phyloP scores from a whole-genome alignment of 768 basidiomycete species.

The Suillus americanus region DNA sequence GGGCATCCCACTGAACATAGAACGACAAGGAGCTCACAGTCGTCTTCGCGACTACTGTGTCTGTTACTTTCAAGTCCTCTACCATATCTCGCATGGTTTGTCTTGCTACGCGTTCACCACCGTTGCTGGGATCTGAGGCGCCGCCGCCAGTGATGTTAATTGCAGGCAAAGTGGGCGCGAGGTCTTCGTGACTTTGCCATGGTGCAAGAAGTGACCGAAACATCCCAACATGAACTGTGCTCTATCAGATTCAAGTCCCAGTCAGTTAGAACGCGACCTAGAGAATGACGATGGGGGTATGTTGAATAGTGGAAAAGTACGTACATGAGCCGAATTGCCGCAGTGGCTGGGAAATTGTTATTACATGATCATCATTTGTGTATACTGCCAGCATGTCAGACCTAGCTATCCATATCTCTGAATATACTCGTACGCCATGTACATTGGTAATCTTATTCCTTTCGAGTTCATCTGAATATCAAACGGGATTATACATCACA shows the following conservation, averaged over 20 bases:
- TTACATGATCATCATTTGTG: neutral
- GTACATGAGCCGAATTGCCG: neutral
- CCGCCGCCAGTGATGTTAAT: neutral
- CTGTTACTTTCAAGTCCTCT: conserved; percentile 64
- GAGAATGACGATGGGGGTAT: neutral
- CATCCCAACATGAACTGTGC: neutral
- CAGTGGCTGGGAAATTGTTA: neutral
- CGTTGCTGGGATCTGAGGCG: neutral
- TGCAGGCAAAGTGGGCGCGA: neutral
- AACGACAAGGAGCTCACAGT: conserved; percentile 44
- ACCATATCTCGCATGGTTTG: conserved; percentile 67
- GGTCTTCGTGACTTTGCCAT: conserved; percentile 2
- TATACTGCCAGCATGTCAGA: neutral
- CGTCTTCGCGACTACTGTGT: conserved; percentile 43
- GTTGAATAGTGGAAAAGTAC: neutral
- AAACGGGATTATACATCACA: neutral
- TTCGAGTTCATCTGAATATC: neutral
- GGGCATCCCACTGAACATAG: neutral
- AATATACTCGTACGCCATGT: neutral
- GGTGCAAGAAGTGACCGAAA: conserved; percentile 8
- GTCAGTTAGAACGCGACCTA: neutral
- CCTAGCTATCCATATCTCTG: neutral
- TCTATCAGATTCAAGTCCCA: neutral
- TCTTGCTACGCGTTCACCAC: neutral
- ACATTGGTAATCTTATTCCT: neutral